These are phyloP conservation scores for Citrus sp. DNA, from an alignment of 345 rosid genomes.

Conservation along the genomic window DNA sequence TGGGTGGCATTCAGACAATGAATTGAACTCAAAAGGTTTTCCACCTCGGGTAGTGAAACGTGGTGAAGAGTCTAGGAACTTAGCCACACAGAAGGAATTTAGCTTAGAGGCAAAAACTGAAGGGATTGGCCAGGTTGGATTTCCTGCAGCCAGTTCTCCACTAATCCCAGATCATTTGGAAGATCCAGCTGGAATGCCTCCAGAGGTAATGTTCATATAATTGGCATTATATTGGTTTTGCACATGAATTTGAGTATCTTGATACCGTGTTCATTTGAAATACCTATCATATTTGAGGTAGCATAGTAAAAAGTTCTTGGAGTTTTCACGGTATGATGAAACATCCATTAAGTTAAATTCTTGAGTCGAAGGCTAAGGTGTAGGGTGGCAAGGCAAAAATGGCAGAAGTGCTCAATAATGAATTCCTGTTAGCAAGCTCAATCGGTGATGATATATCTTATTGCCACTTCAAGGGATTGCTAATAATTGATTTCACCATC, in stretches of 20 bases:
- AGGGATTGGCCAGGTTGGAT: slow-evolving; percentile 28
- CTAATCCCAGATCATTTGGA: slow-evolving; percentile 36
- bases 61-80: slow-evolving; percentile 39
- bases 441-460: not conserved
- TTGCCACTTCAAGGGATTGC: not conserved
- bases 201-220: slow-evolving; percentile 56
- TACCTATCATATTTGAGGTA: not conserved
- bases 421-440: not conserved
- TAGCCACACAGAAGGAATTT: slow-evolving; percentile 28
- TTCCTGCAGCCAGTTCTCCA: slow-evolving; percentile 25
- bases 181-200: slow-evolving; percentile 84
- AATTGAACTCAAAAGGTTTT: slow-evolving; percentile 50
- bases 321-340: not conserved
- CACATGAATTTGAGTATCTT: not conserved
- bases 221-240: slow-evolving; percentile 4
- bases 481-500: not conserved
- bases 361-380: not conserved
- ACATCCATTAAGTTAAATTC: not conserved
- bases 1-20: slow-evolving; percentile 85
- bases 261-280: not conserved
- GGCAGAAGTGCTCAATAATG: not conserved
- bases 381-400: not conserved
- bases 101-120: slow-evolving; percentile 37
- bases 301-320: not conserved
- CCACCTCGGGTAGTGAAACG: slow-evolving; percentile 47